phyloP scores from a whole-genome alignment of 1,284 basidiomycete species.

The Agaricales sp. region DNA sequence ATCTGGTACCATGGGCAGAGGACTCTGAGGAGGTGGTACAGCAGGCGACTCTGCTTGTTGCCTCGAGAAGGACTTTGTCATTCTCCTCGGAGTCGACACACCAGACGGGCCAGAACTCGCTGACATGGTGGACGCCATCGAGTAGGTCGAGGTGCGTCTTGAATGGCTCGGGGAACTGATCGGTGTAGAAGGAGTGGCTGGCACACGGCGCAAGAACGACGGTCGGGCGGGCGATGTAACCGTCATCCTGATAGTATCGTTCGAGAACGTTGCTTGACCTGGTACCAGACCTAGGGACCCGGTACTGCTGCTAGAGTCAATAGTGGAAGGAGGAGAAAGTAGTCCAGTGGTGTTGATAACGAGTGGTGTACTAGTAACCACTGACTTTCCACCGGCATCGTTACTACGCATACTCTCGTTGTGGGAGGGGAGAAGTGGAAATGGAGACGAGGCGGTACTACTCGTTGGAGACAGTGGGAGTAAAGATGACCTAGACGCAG shows the following conservation, averaged over 20 bases:
- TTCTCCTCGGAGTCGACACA: background rate
- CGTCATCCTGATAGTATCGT: background rate
- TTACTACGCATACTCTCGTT: too few relatives aligned
- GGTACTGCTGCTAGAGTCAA: too few relatives aligned
- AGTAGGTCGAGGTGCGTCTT: background rate
- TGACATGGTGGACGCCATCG: background rate
- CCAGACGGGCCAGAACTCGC: background rate
- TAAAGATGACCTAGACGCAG: background rate
- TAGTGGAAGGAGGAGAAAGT: background rate
- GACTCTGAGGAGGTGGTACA: background rate
- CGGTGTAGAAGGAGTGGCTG: background rate
- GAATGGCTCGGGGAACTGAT: background rate
- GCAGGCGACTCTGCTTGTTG: background rate
- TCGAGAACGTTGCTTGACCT: background rate
- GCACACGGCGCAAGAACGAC: background rate
- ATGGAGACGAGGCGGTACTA: background rate
- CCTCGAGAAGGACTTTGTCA: background rate
- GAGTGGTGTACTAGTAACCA: too few relatives aligned
- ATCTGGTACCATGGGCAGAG: background rate
- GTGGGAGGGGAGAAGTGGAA: too few relatives aligned
- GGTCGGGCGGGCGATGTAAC: background rate
- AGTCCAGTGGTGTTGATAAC: background rate
- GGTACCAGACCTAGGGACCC: background rate
- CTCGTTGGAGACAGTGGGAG: background rate
- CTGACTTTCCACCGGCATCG: too few relatives aligned